Conservation (phyloP, 1,139 yeast species). For the Debaryomyces singareniensis region DNA sequence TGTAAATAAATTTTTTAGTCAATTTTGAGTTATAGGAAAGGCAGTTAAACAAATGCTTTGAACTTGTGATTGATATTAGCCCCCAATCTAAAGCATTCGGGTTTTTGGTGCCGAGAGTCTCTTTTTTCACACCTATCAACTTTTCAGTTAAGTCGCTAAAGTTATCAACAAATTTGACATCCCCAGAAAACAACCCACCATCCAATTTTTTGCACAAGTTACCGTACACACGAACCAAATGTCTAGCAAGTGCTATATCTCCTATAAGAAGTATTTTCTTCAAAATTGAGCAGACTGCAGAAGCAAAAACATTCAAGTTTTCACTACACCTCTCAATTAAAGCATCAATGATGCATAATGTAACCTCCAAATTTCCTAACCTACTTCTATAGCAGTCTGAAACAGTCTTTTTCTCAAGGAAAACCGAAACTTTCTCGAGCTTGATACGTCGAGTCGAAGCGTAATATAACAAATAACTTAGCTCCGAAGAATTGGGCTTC, state of each 20-base stretch:
- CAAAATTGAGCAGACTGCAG: conserved; percentile 47
- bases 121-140: conserved; percentile 22
- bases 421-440: conserved; percentile 75
- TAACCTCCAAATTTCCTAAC: conserved; percentile 77
- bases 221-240: conserved; percentile 44
- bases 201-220: conserved; percentile 63
- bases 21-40: conserved; percentile 34
- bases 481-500: conserved; percentile 86
- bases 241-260: conserved; percentile 54
- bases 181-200: conserved; percentile 67
- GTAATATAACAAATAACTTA: conserved; percentile 81
- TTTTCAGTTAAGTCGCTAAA: conserved; percentile 38
- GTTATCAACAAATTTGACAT: conserved; percentile 49
- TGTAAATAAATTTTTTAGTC: conserved; percentile 29
- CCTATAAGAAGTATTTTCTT: conserved; percentile 35
- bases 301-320: conserved; percentile 78
- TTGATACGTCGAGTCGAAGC: conserved; percentile 90
- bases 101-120: conserved; percentile 12
- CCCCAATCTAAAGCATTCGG: conserved; percentile 46
- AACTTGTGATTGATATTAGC: conserved; percentile 39
- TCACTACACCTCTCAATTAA: conserved; percentile 73
- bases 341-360: conserved; percentile 63
- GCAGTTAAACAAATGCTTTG: conserved; percentile 37
- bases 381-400: conserved; percentile 57
- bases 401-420: conserved; percentile 57